phyloP scores from a whole-genome alignment of 2,329 filamentous ascomycete genomes.

The Xylaria sp. region DNA sequence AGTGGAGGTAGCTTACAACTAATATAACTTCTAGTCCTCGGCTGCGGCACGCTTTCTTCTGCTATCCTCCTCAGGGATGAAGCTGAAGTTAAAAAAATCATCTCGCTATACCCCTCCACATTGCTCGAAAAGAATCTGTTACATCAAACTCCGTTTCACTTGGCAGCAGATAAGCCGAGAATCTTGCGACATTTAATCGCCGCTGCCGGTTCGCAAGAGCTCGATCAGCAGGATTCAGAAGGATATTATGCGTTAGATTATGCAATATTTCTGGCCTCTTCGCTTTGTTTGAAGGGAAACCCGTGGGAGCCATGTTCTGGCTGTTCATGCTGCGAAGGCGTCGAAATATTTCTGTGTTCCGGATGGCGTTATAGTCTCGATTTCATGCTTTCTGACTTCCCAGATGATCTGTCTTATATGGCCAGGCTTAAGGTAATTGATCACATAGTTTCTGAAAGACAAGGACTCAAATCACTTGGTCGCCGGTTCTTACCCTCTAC shows the following conservation, averaged over 20 bases:
- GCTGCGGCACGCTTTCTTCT: constrained; percentile 7
- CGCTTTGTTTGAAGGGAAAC: not conserved
- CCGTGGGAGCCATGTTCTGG: constrained; percentile 3
- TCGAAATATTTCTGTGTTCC: constrained; percentile 9
- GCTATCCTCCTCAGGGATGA: constrained; percentile 8
- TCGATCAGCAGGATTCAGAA: not conserved
- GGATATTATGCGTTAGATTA: constrained; percentile 2
- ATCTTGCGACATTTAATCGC: not conserved
- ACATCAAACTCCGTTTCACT: constrained; percentile 6
- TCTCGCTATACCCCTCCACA: constrained; percentile 2
- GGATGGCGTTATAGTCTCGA: constrained; percentile 7
- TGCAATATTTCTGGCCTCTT: not conserved
- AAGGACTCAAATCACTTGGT: not conserved
- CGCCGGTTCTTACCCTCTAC: not conserved
- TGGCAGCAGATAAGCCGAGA: not conserved
- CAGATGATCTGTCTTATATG: too few species aligned
- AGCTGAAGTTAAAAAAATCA: not conserved
- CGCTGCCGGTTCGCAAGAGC: not conserved
- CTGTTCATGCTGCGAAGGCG: constrained; percentile 9
- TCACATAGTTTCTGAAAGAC: not conserved
- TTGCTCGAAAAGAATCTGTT: not conserved
- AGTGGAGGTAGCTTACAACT: not conserved
- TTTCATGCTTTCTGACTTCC: too few species aligned
- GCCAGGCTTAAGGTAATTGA: constrained; percentile 1
- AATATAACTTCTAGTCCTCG: constrained; percentile 5